These are phyloP conservation scores for Xylaria venustula DNA, from an alignment of 495 filamentous ascomycete genomes.

Conservation along the genomic window DNA sequence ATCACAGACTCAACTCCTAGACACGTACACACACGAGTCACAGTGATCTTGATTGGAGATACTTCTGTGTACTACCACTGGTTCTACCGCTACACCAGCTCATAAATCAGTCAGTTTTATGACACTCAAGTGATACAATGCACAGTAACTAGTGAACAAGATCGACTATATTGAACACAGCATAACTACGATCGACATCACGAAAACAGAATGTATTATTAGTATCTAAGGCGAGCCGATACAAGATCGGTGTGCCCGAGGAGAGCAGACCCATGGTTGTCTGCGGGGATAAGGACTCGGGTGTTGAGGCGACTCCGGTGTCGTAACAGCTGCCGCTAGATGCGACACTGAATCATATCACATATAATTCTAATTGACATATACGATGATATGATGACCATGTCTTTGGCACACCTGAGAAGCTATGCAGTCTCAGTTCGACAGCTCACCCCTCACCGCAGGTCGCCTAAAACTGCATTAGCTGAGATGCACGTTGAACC, in stretches of 20 bases:
- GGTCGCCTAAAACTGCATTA: background rate
- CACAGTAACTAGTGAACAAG: background rate
- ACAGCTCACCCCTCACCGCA: background rate
- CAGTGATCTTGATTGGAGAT: too few species aligned
- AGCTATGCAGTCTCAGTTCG: background rate
- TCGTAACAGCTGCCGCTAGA: background rate
- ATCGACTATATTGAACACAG: background rate
- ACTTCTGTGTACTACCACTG: background rate
- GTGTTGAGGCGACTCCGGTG: background rate
- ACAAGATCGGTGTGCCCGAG: background rate
- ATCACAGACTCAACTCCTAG: background rate
- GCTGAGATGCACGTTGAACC: background rate
- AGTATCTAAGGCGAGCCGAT: background rate
- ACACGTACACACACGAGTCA: background rate
- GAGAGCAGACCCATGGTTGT: background rate
- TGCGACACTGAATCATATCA: background rate
- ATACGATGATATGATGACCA: background rate
- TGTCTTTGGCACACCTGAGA: background rate
- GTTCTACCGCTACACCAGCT: background rate
- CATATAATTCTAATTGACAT: background rate
- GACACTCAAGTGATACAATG: background rate
- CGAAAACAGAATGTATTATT: background rate
- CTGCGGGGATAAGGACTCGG: background rate
- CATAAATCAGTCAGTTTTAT: background rate
- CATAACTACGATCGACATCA: background rate